phyloP scores from a whole-genome alignment of 2,329 filamentous ascomycete species.

The Thielaviopsis populi region DNA sequence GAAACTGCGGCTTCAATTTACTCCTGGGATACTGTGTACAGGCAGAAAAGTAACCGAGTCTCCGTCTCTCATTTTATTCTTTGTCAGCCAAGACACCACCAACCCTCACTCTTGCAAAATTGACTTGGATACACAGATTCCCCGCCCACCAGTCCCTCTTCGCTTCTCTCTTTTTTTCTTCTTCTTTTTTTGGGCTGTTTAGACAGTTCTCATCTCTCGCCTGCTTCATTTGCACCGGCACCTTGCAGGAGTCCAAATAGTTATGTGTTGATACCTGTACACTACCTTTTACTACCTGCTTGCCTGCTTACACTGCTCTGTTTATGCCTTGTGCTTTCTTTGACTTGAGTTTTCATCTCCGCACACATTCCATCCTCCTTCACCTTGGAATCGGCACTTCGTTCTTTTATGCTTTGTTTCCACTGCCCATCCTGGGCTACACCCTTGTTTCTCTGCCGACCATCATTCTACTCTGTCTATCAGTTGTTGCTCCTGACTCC shows the following conservation, averaged over 20 bases:
- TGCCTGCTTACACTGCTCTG: neutral
- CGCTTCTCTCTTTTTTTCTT: neutral
- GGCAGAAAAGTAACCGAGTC: neutral
- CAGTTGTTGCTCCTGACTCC: neutral
- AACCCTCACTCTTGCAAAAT: neutral
- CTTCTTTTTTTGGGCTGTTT: too few relatives aligned
- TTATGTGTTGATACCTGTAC: neutral
- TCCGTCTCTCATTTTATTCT: neutral
- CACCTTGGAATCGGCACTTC: too few relatives aligned
- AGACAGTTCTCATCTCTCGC: neutral
- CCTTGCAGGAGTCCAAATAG: neutral
- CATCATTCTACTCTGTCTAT: neutral
- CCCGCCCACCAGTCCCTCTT: neutral
- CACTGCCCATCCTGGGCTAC: neutral
- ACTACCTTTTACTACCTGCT: neutral
- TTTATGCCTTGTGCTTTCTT: neutral
- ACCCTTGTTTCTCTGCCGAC: neutral
- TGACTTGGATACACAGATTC: neutral
- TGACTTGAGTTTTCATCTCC: neutral
- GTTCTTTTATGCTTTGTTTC: neutral
- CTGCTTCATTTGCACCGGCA: neutral
- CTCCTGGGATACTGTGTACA: neutral
- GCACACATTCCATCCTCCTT: neutral
- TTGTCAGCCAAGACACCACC: neutral
- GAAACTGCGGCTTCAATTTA: neutral